Percentiles rank a stretch among this genome's conserved stretches.
Conservation (phyloP, 2,329 filamentous ascomycete genomes). For the Akanthomyces muscarius region DNA sequence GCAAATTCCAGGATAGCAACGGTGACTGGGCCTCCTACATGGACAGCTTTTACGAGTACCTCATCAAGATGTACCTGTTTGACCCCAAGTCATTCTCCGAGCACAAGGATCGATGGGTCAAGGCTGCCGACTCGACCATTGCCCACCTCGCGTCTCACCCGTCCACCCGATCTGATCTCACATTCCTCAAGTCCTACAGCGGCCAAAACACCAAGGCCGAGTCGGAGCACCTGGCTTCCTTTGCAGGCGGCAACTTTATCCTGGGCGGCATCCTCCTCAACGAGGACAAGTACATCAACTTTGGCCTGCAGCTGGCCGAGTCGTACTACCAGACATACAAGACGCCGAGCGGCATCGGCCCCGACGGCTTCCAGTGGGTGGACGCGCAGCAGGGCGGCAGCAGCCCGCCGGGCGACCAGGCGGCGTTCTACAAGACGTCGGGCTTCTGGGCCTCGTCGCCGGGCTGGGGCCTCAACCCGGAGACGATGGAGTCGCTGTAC, state of each 20-base stretch:
- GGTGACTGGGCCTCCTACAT: conserved; percentile 76
- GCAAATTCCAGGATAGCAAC: conserved; percentile 59
- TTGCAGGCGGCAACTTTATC: conserved; percentile 80
- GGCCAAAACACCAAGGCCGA: conserved; percentile 40
- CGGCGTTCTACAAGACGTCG: conserved; percentile 57
- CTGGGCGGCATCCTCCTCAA: conserved; percentile 69
- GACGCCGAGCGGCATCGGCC: conserved; percentile 70
- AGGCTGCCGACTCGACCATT: conserved; percentile 72
- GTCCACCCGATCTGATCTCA: conserved; percentile 61
- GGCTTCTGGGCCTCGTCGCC: conserved; percentile 67
- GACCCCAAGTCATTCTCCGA: conserved; percentile 57
- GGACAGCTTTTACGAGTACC: conserved; percentile 84
- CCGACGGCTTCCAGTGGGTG: conserved; percentile 65
- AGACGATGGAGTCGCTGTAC: conserved; percentile 81
- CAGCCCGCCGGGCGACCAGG: conserved; percentile 39
- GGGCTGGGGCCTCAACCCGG: conserved; percentile 68
- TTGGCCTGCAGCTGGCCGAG: conserved; percentile 67
- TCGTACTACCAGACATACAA: conserved; percentile 72
- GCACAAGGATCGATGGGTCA: conserved; percentile 71
- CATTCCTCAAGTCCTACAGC: conserved; percentile 62
- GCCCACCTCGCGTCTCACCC: conserved; percentile 67
- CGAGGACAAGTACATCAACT: conserved; percentile 63
- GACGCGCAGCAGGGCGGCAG: conserved; percentile 37
- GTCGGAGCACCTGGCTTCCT: conserved; percentile 66
- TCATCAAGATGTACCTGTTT: conserved; percentile 89